Percentiles rank a stretch among this genome's conserved stretches.
Evolutionary conservation across 306 rosid genomes (phyloP).

Genomic region (Arachis hypogaea): DNA sequence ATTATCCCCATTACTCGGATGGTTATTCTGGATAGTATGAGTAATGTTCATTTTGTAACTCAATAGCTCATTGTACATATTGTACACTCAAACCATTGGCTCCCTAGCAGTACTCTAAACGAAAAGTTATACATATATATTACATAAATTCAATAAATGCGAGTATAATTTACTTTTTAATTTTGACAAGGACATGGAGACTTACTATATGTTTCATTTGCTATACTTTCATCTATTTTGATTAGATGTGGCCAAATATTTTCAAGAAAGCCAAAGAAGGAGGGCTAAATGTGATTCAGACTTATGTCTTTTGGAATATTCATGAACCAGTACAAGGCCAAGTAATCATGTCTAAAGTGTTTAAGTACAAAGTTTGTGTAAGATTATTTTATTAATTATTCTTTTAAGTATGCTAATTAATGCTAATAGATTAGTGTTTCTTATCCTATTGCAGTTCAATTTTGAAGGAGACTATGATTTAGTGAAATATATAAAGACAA

Average conservation of each 20-base stretch:
- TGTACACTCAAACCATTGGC: no score
- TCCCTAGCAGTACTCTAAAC: no score
- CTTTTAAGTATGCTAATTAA: background rate
- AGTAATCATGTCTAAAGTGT: conserved; percentile 10
- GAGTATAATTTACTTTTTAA: no score
- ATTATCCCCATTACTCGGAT: no score
- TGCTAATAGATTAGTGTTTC: background rate
- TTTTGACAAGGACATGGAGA: no score
- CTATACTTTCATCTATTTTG: no score
- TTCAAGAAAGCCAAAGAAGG: conserved; percentile 31
- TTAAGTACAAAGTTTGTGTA: conserved; percentile 10
- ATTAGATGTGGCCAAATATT: conserved; percentile 33
- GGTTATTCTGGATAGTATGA: no score
- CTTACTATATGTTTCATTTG: no score
- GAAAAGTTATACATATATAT: no score
- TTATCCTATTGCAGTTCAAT: conserved; percentile 24
- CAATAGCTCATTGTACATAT: no score
- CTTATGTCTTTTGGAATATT: conserved; percentile 31
- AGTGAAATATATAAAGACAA: conserved; percentile 23
- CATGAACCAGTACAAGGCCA: conserved; percentile 30
- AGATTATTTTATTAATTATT: background rate
- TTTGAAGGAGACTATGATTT: conserved; percentile 31
- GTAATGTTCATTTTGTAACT: no score
- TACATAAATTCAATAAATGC: no score
- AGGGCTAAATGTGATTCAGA: conserved; percentile 35